phyloP scores from a whole-genome alignment of 2,329 filamentous ascomycete genomes.

The Cyphellophora attinorum region DNA sequence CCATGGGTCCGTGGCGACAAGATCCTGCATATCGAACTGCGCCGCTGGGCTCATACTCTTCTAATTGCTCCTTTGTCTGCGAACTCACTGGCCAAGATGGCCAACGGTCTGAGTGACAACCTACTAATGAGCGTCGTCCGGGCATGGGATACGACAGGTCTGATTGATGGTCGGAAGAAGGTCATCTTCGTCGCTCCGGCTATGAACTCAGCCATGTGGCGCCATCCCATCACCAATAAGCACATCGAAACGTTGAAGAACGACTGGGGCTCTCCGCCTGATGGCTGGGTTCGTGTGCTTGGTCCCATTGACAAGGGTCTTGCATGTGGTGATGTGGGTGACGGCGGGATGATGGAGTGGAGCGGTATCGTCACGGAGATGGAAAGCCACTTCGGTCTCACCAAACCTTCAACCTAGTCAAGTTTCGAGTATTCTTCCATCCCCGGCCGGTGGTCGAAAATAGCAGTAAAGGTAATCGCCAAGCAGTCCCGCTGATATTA shows the following conservation, averaged over 20 bases:
- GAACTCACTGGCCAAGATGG: constrained; percentile 78
- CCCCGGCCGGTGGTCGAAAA: background rate
- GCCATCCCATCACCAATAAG: constrained; percentile 66
- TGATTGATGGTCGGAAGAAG: constrained; percentile 49
- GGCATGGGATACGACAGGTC: constrained; percentile 74
- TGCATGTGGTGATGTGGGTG: constrained; percentile 76
- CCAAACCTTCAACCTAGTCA: background rate
- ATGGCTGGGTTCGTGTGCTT: constrained; percentile 61
- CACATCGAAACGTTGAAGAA: constrained; percentile 62
- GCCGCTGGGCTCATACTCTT: constrained; percentile 72
- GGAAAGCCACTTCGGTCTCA: constrained; percentile 2
- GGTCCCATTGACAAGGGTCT: constrained; percentile 64
- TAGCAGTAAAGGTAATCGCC: constrained; percentile 40
- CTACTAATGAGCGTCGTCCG: constrained; percentile 64
- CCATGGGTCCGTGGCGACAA: constrained; percentile 69
- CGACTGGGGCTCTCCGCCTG: constrained; percentile 55
- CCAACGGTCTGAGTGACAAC: constrained; percentile 66
- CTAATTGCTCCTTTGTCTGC: constrained; percentile 74
- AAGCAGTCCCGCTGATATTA: constrained; percentile 45
- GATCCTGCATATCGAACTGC: constrained; percentile 84
- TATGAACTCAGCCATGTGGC: constrained; percentile 91
- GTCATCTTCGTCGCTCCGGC: constrained; percentile 67
- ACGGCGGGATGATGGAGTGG: constrained; percentile 79
- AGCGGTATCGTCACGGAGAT: constrained; percentile 52
- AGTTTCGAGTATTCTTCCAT: background rate